Evolutionary conservation across 495 filamentous ascomycete species (phyloP), one percentile per base, ranked within the genome.

Genomic region (Clavariopsis aquatica): DNA sequence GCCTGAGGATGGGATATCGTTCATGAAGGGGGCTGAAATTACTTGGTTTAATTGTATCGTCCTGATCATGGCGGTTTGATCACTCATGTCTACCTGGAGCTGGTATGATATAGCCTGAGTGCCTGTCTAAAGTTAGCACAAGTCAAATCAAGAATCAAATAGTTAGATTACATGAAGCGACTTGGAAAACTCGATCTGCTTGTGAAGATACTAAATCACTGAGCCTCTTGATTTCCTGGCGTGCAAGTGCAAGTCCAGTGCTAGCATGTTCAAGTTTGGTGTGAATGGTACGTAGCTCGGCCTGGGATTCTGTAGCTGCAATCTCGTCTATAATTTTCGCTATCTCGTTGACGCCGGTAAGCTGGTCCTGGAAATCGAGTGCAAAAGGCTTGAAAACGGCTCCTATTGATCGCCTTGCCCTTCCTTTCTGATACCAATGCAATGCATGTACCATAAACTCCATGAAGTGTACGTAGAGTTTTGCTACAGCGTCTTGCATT

Each of bases 391-490:
- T n/a, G 45, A 49, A 49, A n/a, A 49, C 19, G 45, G 45, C 17
- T 24, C 22, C 22, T 6, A 49, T 6, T 5, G 45, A 7, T 17
- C 24, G 54, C 23, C 13, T 29, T 6, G 34, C 27, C 24, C 41
- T 49, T 27, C 53, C 59, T 22, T 64, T 51, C 4, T 52, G 49
- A 60, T 69, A 70, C 66, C 65, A 70, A 10, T 70, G 23, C 19
- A 70, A 31, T 15, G 68, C 49, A 41, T 28, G 43, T 49, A 59
- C 38, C 15, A 70, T 41, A 28, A 70, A 70, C 24, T 51, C 31
- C 23, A 70, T n/a, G 31, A 70, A 65, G 53, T 53, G 52, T 9
- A 66, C 68, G 29, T 65, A 70, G 51, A 70, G 53, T 27, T 38
- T 36, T 20, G 67, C 57, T 31, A 70, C 60, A 7, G 66, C 24